These are phyloP conservation scores for Diaporthe helianthi DNA, from an alignment of 2,329 filamentous ascomycete species.

Conservation along the genomic window DNA sequence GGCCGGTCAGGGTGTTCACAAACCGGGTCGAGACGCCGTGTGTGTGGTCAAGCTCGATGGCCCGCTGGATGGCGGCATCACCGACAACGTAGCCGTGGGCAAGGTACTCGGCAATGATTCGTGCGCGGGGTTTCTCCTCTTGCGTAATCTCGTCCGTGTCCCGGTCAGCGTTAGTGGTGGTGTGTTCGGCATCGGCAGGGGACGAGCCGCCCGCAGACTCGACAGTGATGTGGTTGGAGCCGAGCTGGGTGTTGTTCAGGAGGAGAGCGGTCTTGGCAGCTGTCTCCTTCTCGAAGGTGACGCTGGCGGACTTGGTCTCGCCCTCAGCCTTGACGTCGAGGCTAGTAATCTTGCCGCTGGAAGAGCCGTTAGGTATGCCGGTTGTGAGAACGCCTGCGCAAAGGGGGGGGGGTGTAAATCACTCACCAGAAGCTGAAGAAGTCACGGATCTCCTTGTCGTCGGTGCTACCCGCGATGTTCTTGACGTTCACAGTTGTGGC, in stretches of 20 bases:
- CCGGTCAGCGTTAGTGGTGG: constrained; percentile 61
- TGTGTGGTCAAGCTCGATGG: constrained; percentile 87
- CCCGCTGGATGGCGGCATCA: constrained; percentile 76
- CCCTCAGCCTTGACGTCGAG: constrained; percentile 76
- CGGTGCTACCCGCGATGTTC: constrained; percentile 83
- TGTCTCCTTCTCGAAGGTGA: constrained; percentile 95
- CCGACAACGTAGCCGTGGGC: constrained; percentile 91
- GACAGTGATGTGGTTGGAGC: constrained; percentile 81
- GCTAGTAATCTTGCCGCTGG: constrained; percentile 87
- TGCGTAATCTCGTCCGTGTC: constrained; percentile 79
- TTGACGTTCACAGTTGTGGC: constrained; percentile 80
- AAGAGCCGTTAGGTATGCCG: neutral
- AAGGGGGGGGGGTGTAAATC: no score
- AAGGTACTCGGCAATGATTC: constrained; percentile 95
- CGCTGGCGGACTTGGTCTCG: constrained; percentile 82
- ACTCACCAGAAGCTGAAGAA: constrained; percentile 96
- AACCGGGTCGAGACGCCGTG: constrained; percentile 87
- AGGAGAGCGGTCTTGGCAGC: constrained; percentile 96
- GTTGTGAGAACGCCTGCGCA: neutral
- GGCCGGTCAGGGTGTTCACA: constrained; percentile 74
- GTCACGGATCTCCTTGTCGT: constrained; percentile 89
- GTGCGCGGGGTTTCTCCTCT: constrained; percentile 94
- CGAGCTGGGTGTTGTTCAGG: constrained; percentile 95
- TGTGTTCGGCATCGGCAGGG: constrained; percentile 63
- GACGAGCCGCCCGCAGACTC: constrained; percentile 71